Evolutionary conservation across 2,329 filamentous ascomycete genomes (phyloP).

Genomic region (Bipolaris gigantea): DNA sequence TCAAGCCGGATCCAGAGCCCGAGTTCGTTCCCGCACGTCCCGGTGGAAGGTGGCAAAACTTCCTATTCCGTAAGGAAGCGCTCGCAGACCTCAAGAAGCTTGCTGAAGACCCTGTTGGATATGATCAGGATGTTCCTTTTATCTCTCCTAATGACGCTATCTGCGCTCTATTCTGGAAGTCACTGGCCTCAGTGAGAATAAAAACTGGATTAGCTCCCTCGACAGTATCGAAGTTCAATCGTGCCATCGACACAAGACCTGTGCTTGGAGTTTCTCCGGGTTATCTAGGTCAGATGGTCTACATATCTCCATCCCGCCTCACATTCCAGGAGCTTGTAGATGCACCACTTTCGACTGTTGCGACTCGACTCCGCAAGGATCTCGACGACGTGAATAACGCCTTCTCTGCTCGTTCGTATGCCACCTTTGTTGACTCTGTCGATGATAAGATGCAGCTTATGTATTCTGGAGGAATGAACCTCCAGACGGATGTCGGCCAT

Average conservation of each 20-base stretch:
- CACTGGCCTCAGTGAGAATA: background rate
- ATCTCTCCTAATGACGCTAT: background rate
- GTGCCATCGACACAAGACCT: background rate
- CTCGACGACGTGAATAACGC: background rate
- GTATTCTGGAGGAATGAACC: background rate
- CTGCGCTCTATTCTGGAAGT: background rate
- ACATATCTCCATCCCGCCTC: background rate
- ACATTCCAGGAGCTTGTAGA: background rate
- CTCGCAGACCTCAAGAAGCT: background rate
- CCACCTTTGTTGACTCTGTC: background rate
- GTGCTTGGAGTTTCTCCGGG: background rate
- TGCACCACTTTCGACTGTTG: background rate
- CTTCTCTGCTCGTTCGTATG: background rate
- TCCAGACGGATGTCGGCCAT: background rate
- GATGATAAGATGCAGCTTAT: background rate
- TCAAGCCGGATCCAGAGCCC: background rate
- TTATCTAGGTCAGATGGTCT: slow-evolving; percentile 1
- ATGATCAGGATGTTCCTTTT: background rate
- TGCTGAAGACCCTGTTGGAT: background rate
- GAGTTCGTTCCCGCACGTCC: background rate
- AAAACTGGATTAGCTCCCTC: background rate
- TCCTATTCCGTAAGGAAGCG: background rate
- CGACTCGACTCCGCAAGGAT: background rate
- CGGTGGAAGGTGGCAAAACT: background rate
- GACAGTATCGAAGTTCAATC: slow-evolving; percentile 7